A percentile compares a stretch with the other conserved stretches of the same genome.
phyloP scores from a whole-genome alignment of 2,329 filamentous ascomycete genomes.

The Teratosphaeria nubilosa region DNA sequence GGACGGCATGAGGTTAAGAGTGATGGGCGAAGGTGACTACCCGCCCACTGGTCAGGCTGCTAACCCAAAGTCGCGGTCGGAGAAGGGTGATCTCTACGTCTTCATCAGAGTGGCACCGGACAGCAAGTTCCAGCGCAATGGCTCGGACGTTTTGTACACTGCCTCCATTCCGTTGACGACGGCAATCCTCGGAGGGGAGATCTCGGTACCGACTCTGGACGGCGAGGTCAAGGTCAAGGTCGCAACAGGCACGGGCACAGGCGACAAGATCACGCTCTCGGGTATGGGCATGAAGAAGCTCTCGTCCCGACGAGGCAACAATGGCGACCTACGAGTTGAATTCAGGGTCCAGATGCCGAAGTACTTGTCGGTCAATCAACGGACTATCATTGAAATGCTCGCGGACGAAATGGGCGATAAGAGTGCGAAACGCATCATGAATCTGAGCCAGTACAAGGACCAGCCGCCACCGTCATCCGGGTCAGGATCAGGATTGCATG shows the following conservation, averaged over 20 bases:
- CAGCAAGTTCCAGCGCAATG: slow-evolving; percentile 75
- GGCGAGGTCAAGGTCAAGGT: slow-evolving; percentile 86
- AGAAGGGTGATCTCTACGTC: slow-evolving; percentile 82
- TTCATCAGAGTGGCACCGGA: slow-evolving; percentile 83
- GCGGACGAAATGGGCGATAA: slow-evolving; percentile 94
- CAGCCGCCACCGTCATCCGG: not conserved
- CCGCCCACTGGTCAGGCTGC: slow-evolving; percentile 60
- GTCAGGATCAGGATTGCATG: not conserved
- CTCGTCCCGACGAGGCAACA: slow-evolving; percentile 49
- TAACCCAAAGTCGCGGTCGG: slow-evolving; percentile 52
- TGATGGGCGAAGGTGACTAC: slow-evolving; percentile 79
- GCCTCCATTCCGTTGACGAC: slow-evolving; percentile 87
- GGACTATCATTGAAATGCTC: slow-evolving; percentile 87
- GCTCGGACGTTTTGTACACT: slow-evolving; percentile 86
- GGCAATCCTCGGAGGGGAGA: slow-evolving; percentile 81
- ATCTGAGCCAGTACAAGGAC: slow-evolving; percentile 40
- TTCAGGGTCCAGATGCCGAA: slow-evolving; percentile 95
- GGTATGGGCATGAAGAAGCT: slow-evolving; percentile 94
- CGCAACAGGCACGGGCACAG: slow-evolving; percentile 80
- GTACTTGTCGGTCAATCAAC: slow-evolving; percentile 81
- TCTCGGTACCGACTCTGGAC: slow-evolving; percentile 80
- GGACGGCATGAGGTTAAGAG: slow-evolving; percentile 83
- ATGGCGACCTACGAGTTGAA: slow-evolving; percentile 82
- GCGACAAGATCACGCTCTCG: slow-evolving; percentile 77
- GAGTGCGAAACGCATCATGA: slow-evolving; percentile 86